These are phyloP conservation scores for Suillus hirtellus DNA, from an alignment of 768 basidiomycete genomes.

Conservation along the genomic window DNA sequence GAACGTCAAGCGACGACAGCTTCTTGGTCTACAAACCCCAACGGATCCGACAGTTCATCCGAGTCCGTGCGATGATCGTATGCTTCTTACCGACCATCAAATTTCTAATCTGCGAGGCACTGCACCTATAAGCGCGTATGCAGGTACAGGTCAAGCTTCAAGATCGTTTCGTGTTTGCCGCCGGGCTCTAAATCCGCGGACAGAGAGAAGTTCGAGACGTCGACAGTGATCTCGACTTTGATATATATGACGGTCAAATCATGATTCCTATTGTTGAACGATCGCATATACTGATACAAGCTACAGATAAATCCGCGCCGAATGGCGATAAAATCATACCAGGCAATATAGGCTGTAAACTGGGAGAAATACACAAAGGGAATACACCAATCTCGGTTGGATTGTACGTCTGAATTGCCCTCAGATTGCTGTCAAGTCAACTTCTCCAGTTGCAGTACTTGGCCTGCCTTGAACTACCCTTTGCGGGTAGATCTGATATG, in stretches of 20 bases:
- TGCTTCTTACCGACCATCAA: neutral
- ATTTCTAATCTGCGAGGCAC: neutral
- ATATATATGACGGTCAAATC: neutral
- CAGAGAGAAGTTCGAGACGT: neutral
- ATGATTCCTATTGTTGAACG: too few species aligned
- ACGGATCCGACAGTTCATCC: neutral
- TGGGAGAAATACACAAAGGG: neutral
- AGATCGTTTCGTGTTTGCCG: neutral
- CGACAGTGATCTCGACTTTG: neutral
- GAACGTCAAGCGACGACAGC: neutral
- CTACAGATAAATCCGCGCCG: too few species aligned
- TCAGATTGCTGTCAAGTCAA: neutral
- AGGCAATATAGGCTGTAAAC: neutral
- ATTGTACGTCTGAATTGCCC: neutral
- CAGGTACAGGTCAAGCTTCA: neutral
- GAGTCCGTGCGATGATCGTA: conserved; percentile 2
- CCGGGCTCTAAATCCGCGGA: neutral
- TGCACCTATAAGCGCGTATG: neutral
- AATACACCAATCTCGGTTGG: neutral
- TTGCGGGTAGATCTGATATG: neutral
- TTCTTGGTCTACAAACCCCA: neutral
- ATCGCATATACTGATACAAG: too few species aligned
- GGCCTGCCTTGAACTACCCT: neutral
- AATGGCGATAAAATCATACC: neutral
- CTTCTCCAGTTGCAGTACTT: neutral